Conservation (phyloP, 2,329 filamentous ascomycete genomes). For the Fusarium nurragi region DNA sequence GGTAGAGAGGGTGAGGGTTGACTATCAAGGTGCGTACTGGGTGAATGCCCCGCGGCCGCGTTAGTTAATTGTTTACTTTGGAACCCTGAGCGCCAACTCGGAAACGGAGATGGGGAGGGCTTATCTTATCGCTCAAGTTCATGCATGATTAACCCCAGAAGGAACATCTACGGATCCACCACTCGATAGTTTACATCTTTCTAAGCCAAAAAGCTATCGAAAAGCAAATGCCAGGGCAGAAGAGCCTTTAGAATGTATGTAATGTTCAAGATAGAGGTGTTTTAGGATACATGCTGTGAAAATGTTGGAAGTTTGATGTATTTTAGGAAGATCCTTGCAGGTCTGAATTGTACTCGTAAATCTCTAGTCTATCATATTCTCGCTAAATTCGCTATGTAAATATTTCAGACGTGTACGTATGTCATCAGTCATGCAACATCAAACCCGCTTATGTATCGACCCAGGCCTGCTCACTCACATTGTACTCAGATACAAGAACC, state of each 20-base stretch:
- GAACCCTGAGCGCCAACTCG: not conserved
- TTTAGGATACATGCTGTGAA: not conserved
- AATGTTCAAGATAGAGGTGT: too few relatives aligned
- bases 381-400: not conserved
- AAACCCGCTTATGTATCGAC: not conserved
- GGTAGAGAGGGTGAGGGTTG: not conserved
- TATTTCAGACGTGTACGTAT: not conserved
- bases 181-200: too few relatives aligned
- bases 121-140: slow-evolving; percentile 26
- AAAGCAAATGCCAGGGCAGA: too few relatives aligned
- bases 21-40: slow-evolving; percentile 28
- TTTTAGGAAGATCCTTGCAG: not conserved
- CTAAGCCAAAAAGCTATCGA: too few relatives aligned
- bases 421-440: not conserved
- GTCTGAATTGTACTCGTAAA: not conserved
- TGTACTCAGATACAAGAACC: slow-evolving; percentile 31
- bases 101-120: slow-evolving; percentile 11
- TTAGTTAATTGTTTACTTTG: slow-evolving; percentile 33
- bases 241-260: too few relatives aligned
- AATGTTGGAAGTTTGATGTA: not conserved
- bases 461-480: slow-evolving; percentile 20
- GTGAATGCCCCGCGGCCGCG: slow-evolving; percentile 28
- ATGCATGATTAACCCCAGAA: not conserved
- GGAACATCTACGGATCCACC: too few relatives aligned
- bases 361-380: too few relatives aligned